Percentiles rank a stretch among this genome's conserved stretches.
Conservation (phyloP, 164 flowering plant genomes). For the Nymphaea colorata region DNA sequence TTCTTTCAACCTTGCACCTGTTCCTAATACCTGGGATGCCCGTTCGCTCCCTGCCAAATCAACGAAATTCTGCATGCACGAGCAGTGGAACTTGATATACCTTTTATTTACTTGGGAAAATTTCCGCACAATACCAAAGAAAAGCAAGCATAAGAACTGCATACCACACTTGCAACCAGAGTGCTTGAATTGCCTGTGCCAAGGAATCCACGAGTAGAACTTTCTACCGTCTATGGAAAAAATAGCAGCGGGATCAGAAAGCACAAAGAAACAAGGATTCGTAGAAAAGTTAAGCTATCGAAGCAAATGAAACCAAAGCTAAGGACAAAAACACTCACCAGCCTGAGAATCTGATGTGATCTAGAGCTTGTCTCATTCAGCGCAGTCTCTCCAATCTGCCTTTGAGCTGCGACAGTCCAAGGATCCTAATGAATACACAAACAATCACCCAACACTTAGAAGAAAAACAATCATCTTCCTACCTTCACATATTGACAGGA, state of each 20-base stretch:
- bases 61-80: constrained; percentile 56
- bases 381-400: constrained; percentile 79
- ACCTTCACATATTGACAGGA: constrained; percentile 83
- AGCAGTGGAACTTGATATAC: no score
- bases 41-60: constrained; percentile 99
- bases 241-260: neutral
- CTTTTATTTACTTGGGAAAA: neutral
- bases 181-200: constrained; percentile 45
- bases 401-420: constrained; percentile 48
- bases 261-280: neutral
- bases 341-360: constrained; percentile 90
- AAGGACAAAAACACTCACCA: constrained; percentile 31
- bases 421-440: constrained; percentile 3
- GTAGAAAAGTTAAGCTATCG: neutral
- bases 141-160: constrained; percentile 3
- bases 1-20: constrained; percentile 85
- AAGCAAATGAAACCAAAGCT: neutral
- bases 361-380: constrained; percentile 92
- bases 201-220: constrained; percentile 48
- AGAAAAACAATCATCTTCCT: constrained; percentile 3
- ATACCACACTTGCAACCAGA: constrained; percentile 83
- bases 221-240: constrained; percentile 60
- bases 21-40: constrained; percentile 81
- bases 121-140: neutral
- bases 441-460: neutral